Base-by-base conservation (phyloP, 2,329 filamentous ascomycete species). In the Magnaporthiopsis poae region DNA sequence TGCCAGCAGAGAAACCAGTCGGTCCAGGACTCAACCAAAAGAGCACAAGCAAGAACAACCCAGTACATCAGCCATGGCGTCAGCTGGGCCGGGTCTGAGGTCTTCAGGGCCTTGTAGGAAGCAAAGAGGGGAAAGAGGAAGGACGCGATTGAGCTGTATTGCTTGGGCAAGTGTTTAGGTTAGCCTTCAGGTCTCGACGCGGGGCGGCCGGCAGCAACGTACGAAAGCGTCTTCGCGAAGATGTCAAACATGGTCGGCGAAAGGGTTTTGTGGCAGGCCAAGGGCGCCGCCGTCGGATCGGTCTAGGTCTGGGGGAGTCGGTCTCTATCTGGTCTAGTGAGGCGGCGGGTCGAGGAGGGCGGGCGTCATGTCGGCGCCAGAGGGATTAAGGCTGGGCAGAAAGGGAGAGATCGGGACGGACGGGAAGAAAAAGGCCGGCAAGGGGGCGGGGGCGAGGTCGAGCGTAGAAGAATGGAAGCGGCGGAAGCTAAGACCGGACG, bases 41-140 rank as follows among this genome's bases (percentile, higher is more conserved):
- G 83, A 72, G 88, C 86, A 76, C 91, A 89, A 68, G 91, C 90
- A 70, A 97, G 86, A 31, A 96, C 92, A 68, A 96, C 92, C 90
- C 94, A 99, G 84, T 98, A 99, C 90, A 98, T 98, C 71, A 98
- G 86, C 95, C 95, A 99, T 88, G 94, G 94, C 70, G 91, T 91
- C 68, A 97, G 84, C 75, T 96, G 88, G 56, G 91, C 89, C 2
- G 93, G 92, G 77, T 97, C 91, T 65, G 90, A 90, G 21, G 92
- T 93, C 80, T 95, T 94, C 74, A 99, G 89, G 63, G 95, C 94
- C 82, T 98, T 98, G 85, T 97, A 98, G 70, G 94, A 96, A 71
- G 94, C 93, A 80, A 96, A 98, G 70, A 97, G 87, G 65, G 95
- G 95, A 76, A 98, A 96, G 75, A 97, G 87, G 75, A 96, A 92